phyloP scores from a whole-genome alignment of 208 protist species.

The Zelonia costaricensis region DNA sequence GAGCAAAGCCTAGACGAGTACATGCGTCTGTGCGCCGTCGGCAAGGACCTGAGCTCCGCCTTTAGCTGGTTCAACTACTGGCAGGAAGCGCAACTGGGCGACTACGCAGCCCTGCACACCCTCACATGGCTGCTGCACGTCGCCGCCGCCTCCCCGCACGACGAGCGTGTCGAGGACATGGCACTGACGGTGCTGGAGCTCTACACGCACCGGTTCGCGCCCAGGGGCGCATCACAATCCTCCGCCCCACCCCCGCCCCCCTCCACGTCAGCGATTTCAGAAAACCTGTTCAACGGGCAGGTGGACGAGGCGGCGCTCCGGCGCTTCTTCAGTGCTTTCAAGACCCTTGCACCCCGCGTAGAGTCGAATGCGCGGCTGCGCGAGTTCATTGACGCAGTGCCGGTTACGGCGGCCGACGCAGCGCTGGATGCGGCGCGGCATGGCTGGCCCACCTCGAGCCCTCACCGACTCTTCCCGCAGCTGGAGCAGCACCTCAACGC shows the following conservation, averaged over 20 bases:
- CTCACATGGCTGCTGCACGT: constrained; percentile 77
- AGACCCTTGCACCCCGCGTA: constrained; percentile 35
- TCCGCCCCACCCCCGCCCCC: no score
- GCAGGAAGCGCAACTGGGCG: constrained; percentile 54
- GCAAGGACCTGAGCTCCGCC: constrained; percentile 78
- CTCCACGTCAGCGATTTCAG: no score
- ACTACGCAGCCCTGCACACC: constrained; percentile 14
- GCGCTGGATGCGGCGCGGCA: not conserved
- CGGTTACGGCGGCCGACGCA: constrained; percentile 8
- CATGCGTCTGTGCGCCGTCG: constrained; percentile 78
- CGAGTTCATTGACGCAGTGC: constrained; percentile 49
- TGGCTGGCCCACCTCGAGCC: constrained; percentile 50
- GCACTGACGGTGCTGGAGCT: constrained; percentile 67
- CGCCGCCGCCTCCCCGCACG: constrained; percentile 55
- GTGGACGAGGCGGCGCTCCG: constrained; percentile 35
- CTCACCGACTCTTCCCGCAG: constrained; percentile 69
- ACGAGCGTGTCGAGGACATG: constrained; percentile 82
- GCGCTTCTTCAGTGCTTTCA: constrained; percentile 43
- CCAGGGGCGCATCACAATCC: constrained; percentile 21
- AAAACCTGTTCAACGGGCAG: no score
- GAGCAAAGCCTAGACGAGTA: constrained; percentile 62
- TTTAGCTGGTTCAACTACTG: constrained; percentile 86
- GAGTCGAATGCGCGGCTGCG: constrained; percentile 30
- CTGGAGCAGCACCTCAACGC: constrained; percentile 43
- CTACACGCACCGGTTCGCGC: constrained; percentile 47